phyloP scores from a whole-genome alignment of 306 rosid species.

The Geum urbanum region DNA sequence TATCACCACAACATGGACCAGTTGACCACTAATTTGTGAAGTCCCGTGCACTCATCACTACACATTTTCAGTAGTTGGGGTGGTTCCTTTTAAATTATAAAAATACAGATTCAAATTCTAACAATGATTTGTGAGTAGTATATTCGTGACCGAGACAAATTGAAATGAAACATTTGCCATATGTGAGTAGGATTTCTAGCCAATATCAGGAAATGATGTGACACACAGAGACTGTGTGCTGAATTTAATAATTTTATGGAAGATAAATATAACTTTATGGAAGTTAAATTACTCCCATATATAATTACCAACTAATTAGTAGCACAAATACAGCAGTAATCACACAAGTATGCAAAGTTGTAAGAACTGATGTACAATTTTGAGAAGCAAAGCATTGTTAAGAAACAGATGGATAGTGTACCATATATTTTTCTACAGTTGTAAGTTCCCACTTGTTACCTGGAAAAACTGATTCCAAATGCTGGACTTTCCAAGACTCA shows the following conservation, averaged over 20 bases:
- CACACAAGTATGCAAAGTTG: background rate
- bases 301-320: background rate
- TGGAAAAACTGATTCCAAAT: conserved; percentile 97
- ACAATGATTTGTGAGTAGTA: background rate
- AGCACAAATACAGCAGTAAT: background rate
- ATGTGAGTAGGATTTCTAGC: background rate
- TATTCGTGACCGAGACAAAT: background rate
- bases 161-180: background rate
- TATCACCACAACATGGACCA: background rate
- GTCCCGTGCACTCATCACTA: background rate
- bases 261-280: background rate
- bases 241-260: background rate
- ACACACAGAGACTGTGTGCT: background rate
- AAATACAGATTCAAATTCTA: no score
- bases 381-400: background rate
- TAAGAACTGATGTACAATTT: no score
- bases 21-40: background rate
- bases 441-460: conserved; percentile 36
- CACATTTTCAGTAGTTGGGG: background rate
- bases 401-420: background rate
- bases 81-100: background rate
- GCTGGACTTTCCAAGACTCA: conserved; percentile 95
- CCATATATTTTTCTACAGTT: background rate
- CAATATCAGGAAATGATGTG: background rate
- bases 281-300: background rate